These are phyloP conservation scores for Selaginella moellendorffii DNA, from an alignment of 75 land plant genomes.

Conservation along the genomic window DNA sequence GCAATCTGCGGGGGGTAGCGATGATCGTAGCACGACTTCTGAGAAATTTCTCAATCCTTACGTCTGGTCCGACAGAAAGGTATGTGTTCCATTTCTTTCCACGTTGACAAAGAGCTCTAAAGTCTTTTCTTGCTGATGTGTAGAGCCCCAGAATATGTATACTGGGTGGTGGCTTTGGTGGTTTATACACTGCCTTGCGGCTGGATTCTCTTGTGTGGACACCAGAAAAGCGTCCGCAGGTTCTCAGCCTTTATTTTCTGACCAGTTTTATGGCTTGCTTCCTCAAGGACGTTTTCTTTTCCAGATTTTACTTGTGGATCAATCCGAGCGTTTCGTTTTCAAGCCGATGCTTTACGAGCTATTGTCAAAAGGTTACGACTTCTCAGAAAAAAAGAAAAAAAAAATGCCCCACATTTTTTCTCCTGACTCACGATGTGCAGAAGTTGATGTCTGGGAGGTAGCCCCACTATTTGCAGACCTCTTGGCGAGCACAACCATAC, in stretches of 20 bases:
- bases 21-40: no score
- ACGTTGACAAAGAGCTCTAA: neutral
- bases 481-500: conserved; percentile 44
- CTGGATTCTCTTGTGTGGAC: conserved; percentile 88
- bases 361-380: conserved; percentile 71
- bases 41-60: neutral
- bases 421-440: conserved; percentile 23
- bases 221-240: conserved; percentile 73
- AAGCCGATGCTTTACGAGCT: conserved; percentile 93
- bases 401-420: neutral
- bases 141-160: conserved; percentile 90
- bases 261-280: conserved; percentile 17
- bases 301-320: conserved; percentile 83
- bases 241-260: conserved; percentile 12
- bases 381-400: no score
- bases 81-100: neutral
- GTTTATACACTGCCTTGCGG: conserved; percentile 86
- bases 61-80: neutral
- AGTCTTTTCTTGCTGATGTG: conserved; percentile 21
- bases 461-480: conserved; percentile 78
- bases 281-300: conserved; percentile 17
- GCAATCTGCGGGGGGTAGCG: no score
- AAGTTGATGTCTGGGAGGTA: conserved; percentile 90
- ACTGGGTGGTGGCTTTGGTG: conserved; percentile 97
- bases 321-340: conserved; percentile 88